Evolutionary conservation across 139 green algal species (phyloP).

Genomic region (Pleodorina starrii): DNA sequence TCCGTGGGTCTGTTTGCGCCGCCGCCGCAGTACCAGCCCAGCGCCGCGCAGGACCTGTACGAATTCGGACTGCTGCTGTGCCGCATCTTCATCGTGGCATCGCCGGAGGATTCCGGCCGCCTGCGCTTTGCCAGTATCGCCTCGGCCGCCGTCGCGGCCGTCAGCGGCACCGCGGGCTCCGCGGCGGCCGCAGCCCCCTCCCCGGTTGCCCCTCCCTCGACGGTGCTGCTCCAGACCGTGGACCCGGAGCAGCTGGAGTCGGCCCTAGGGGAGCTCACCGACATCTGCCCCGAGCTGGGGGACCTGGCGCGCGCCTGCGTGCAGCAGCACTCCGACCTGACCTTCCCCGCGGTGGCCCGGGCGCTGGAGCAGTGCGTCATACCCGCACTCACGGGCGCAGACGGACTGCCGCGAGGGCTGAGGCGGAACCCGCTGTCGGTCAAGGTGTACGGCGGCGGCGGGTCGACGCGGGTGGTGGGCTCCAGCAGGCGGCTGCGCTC

Average conservation of each 20-base stretch:
- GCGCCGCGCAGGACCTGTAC: constrained; percentile 16
- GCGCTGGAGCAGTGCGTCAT: background rate
- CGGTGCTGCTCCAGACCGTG: background rate
- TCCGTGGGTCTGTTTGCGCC: background rate
- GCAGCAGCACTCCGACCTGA: background rate
- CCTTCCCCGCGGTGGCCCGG: background rate
- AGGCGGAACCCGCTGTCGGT: background rate
- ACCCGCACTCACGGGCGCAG: background rate
- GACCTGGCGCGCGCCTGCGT: constrained; percentile 10
- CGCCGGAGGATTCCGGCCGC: constrained; percentile 4
- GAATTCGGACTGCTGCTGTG: constrained; percentile 36
- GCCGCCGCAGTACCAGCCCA: background rate
- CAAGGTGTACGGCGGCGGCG: background rate
- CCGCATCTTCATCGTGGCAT: background rate
- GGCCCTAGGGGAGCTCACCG: background rate
- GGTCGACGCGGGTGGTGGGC: too few species aligned
- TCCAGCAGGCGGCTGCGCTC: too few species aligned
- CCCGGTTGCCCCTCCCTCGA: background rate
- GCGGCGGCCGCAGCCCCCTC: background rate
- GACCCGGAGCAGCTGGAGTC: constrained; percentile 7
- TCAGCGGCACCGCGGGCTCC: background rate
- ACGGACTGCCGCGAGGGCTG: background rate
- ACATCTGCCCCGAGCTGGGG: background rate
- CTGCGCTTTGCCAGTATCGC: background rate
- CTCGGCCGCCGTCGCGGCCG: background rate